A percentile compares a stretch with the other conserved stretches of the same genome.
These are phyloP conservation scores for Naganishia albida DNA, from an alignment of 1,284 basidiomycete species.

Conservation along the genomic window DNA sequence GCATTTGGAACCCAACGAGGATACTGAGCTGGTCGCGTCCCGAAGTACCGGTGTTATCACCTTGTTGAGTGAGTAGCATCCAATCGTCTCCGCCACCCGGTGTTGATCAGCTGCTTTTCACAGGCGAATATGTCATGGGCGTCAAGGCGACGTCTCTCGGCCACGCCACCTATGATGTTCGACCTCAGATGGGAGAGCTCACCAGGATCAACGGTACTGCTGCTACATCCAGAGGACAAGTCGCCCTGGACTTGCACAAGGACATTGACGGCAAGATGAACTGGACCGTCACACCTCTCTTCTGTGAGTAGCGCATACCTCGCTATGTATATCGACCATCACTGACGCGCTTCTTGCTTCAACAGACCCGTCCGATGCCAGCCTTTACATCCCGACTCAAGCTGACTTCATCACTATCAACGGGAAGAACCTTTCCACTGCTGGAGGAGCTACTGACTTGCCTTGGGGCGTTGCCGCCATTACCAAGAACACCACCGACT, in stretches of 20 bases:
- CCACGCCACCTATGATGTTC: conserved; percentile 10
- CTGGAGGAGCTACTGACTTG: conserved; percentile 2
- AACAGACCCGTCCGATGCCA: conserved; percentile 14
- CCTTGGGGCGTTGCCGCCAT: conserved; percentile 10
- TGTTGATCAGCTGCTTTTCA: no score
- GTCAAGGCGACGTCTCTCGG: conserved; percentile 18
- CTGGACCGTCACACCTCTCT: conserved; percentile 13
- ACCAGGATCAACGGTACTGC: conserved; percentile 15
- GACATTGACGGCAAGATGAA: conserved; percentile 1
- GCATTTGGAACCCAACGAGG: conserved; percentile 7
- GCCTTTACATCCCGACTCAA: conserved; percentile 10
- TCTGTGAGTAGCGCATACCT: conserved; percentile 7
- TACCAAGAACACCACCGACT: conserved; percentile 13
- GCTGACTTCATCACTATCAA: conserved; percentile 16
- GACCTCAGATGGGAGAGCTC: conserved; percentile 12
- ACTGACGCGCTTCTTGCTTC: background rate
- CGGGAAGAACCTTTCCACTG: conserved; percentile 15
- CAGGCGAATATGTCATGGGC: conserved; percentile 21
- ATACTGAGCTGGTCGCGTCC: conserved; percentile 11
- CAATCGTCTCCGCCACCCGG: background rate
- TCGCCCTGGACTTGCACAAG: conserved; percentile 10
- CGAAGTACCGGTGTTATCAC: conserved; percentile 22
- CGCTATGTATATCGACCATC: no score
- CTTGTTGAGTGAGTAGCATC: conserved; percentile 1
- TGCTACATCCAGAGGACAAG: conserved; percentile 13